phyloP scores from a whole-genome alignment of 2,329 filamentous ascomycete genomes.

The Colletotrichum acutatum region DNA sequence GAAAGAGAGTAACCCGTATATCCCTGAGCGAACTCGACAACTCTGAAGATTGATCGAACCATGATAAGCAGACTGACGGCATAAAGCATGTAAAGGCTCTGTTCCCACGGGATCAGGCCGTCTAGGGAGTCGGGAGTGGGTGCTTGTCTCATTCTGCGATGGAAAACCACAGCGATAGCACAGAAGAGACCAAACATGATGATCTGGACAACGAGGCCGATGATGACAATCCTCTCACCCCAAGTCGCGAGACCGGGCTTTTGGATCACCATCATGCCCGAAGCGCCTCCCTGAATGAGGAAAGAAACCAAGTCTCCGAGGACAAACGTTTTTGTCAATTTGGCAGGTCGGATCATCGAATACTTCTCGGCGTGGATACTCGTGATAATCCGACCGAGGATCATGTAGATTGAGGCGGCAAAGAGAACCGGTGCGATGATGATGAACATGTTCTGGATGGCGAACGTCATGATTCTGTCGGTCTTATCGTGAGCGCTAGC shows the following conservation, averaged over 20 bases:
- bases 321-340: slow-evolving; percentile 66
- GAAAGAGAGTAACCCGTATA: slow-evolving; percentile 50
- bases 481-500: slow-evolving; percentile 38
- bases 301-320: slow-evolving; percentile 56
- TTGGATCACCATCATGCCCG: slow-evolving; percentile 46
- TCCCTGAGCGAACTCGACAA: slow-evolving; percentile 60
- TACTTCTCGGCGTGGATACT: slow-evolving; percentile 47
- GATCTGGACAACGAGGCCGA: slow-evolving; percentile 68
- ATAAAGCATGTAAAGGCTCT: slow-evolving; percentile 23
- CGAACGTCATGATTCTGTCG: slow-evolving; percentile 41
- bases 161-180: slow-evolving; percentile 55
- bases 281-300: slow-evolving; percentile 45
- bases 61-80: slow-evolving; percentile 42
- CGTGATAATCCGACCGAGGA: slow-evolving; percentile 54
- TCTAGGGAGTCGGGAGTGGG: neutral
- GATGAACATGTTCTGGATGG: slow-evolving; percentile 45
- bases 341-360: slow-evolving; percentile 46
- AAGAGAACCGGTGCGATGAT: slow-evolving; percentile 53
- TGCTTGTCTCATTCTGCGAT: slow-evolving; percentile 40
- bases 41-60: slow-evolving; percentile 56
- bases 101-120: slow-evolving; percentile 1
- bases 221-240: slow-evolving; percentile 52
- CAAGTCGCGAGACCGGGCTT: slow-evolving; percentile 36
- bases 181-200: slow-evolving; percentile 64
- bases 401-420: slow-evolving; percentile 63